Evolutionary conservation across 2,329 filamentous ascomycete species (phyloP), one percentile per base, ranked within the genome.

Genomic region (Calonectria crousiana): DNA sequence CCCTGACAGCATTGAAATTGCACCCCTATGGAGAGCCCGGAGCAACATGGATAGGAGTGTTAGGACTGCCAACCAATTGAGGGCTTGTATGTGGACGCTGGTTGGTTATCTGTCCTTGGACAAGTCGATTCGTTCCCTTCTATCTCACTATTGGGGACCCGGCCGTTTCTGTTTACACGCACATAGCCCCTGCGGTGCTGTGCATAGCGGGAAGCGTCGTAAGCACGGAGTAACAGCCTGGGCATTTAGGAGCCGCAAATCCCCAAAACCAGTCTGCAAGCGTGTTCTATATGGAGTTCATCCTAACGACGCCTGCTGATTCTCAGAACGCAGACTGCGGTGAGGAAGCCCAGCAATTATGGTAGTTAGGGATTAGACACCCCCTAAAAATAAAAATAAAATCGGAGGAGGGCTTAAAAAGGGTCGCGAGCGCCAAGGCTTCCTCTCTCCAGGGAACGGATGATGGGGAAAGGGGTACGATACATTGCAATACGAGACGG

Each of bases 181-280:
- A 26, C n/a, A 28, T 18, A 41, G 36, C 56, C 56, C 56, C 56
- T 62, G 20, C 3, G 18, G 36, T 62, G 8, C 52, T 62, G 56
- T 23, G 38, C 36, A 62, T 62, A 41, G 65, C 28, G 30, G 44
- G 36, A 64, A 32, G 70, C 65, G 58, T 56, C 67, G 56, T 69
- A 72, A 71, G 64, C 67, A 66, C 65, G 67, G 75, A 75, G 66
- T 60, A 51, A 62, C 60, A 38, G 52, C 56, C 56, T 58, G 41
- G 62, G 23, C 32, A 41, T 2, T 6, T 41, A 41, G 56, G 56
- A 62, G 56, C 56, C 56, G 56, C 56, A 62, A 56, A 62, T 38
- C 41, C 32, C 56, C 34, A 23, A 41, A 41, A 28, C 20, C 3
- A 32, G 32, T 18, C 66, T 58, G 23, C 56, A 16, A 62, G 56